Base-by-base conservation (phyloP, 139 green algal genomes). In the Chlamydomonas sphaeroides region DNA sequence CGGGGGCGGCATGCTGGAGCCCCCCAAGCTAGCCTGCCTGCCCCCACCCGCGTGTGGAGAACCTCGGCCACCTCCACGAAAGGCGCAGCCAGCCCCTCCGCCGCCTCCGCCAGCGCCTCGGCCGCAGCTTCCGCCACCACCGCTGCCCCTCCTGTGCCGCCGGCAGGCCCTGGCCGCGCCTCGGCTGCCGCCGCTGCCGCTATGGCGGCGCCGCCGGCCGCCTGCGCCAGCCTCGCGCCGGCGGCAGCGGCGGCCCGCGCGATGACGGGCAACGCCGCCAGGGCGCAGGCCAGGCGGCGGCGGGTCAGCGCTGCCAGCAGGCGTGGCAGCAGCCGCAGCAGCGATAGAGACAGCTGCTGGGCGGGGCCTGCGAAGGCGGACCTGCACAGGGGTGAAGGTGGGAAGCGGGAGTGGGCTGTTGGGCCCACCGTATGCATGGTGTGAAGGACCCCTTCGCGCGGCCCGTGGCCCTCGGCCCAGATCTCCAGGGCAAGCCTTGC, bases 41-140 rank as follows among this genome's bases (percentile, higher is more conserved):
- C n/a, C 5, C 61, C 48, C 56, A 80, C 72, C 72, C 15, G 18
- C 1, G 10, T 14, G 23, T 80, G n/a, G 17, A 80, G 59, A 39
- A 62, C 25, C 59, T 70, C 33, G 23, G 74, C 74, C n/a, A 80
- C 62, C 1, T 57, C 59, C n/a, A 61, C 74, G 21, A 80, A 80
- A 17, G 74, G 74, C 59, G 3, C n/a, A 15, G 28, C 57, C 59
- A 80, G 59, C 59, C 5, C 11, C 72, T 2, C 25, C 56, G 42
- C 38, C 39, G 56, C 72, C 30, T 39, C 56, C 26, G 2, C 38
- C 36, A n/a, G 25, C 30, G 66, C 17, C 51, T 79, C 74, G 2
- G 53, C 45, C 33, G 68, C 68, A 15, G 20, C 68, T 17, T 35
- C 66, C 23, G n/a, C 61, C 30, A n/a, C 61, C n/a, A 23, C 18